phyloP scores from a whole-genome alignment of 192 early-diverging fungal genomes.

The Coemansia sp. region DNA sequence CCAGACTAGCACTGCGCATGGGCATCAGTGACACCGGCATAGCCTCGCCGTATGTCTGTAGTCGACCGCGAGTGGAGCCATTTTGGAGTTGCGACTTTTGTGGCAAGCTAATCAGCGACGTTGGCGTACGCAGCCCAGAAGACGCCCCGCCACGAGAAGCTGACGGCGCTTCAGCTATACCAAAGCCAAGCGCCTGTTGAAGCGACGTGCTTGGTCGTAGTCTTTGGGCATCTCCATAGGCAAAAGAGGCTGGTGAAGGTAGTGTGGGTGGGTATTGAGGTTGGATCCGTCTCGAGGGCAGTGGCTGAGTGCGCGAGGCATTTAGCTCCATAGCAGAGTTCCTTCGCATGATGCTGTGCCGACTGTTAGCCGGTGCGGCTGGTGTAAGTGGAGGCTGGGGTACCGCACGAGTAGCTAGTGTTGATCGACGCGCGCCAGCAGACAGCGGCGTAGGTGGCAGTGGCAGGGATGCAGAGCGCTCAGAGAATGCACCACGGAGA shows the following conservation, averaged over 20 bases:
- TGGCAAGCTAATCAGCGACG: slow-evolving; percentile 4
- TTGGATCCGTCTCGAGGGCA: not conserved
- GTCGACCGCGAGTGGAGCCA: not conserved
- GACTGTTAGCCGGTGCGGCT: not conserved
- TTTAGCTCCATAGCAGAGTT: slow-evolving; percentile 10
- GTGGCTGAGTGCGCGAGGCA: not conserved
- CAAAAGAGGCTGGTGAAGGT: not conserved
- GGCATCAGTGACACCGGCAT: slow-evolving; percentile 28
- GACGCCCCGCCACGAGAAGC: not conserved
- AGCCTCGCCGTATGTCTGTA: slow-evolving; percentile 8
- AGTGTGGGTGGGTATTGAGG: not conserved
- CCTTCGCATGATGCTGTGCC: slow-evolving; percentile 4
- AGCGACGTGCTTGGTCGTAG: not conserved
- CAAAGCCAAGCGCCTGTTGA: not conserved
- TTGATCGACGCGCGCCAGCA: not conserved
- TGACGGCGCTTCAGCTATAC: not conserved
- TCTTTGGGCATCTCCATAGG: not conserved
- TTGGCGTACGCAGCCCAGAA: slow-evolving; percentile 17
- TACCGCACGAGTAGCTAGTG: not conserved
- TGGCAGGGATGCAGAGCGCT: slow-evolving; percentile 3
- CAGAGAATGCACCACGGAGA: slow-evolving; percentile 7
- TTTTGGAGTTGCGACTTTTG: not conserved
- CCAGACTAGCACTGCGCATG: slow-evolving; percentile 17
- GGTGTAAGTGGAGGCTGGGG: not conserved
- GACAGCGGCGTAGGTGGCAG: not conserved